A percentile compares a stretch with the other conserved stretches of the same genome.
Evolutionary conservation across 1,284 basidiomycete species (phyloP).

Genomic region (Rhodotorula sp.): DNA sequence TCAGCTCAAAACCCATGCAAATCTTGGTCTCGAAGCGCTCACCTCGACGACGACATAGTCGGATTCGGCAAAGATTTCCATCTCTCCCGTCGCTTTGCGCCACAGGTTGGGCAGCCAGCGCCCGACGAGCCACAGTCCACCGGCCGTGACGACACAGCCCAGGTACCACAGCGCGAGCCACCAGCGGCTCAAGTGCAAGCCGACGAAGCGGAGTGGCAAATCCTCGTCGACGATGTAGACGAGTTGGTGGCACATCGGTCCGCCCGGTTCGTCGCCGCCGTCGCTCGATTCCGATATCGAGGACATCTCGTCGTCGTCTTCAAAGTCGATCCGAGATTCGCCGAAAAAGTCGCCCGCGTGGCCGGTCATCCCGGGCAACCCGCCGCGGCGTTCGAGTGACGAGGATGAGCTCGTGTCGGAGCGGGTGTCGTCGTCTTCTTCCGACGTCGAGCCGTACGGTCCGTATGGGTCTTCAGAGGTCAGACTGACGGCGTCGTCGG

Average conservation of each 20-base stretch:
- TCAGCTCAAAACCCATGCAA: not conserved
- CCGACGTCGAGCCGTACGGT: constrained; percentile 40
- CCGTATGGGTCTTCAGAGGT: constrained; percentile 42
- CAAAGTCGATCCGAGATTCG: constrained; percentile 73
- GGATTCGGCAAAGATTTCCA: constrained; percentile 78
- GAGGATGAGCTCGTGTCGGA: constrained; percentile 30
- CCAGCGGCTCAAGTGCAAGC: constrained; percentile 71
- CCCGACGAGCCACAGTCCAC: constrained; percentile 75
- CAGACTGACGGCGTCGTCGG: constrained; percentile 14
- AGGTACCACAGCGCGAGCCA: constrained; percentile 70
- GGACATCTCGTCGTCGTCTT: constrained; percentile 47
- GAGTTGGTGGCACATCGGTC: constrained; percentile 60
- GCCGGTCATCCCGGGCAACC: constrained; percentile 30
- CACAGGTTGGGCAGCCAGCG: constrained; percentile 91
- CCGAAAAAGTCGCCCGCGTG: constrained; percentile 64
- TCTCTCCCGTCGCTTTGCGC: constrained; percentile 80
- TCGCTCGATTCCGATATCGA: constrained; percentile 37
- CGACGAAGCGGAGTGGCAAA: constrained; percentile 79
- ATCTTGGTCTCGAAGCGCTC: constrained; percentile 44
- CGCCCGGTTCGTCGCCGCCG: constrained; percentile 40
- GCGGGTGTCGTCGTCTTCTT: constrained; percentile 33
- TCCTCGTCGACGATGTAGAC: constrained; percentile 91
- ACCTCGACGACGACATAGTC: constrained; percentile 84
- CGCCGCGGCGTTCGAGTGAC: constrained; percentile 29
- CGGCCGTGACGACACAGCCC: constrained; percentile 69